Conservation (phyloP, 352 stramenopile genomes). For the Pythium aquatile region DNA sequence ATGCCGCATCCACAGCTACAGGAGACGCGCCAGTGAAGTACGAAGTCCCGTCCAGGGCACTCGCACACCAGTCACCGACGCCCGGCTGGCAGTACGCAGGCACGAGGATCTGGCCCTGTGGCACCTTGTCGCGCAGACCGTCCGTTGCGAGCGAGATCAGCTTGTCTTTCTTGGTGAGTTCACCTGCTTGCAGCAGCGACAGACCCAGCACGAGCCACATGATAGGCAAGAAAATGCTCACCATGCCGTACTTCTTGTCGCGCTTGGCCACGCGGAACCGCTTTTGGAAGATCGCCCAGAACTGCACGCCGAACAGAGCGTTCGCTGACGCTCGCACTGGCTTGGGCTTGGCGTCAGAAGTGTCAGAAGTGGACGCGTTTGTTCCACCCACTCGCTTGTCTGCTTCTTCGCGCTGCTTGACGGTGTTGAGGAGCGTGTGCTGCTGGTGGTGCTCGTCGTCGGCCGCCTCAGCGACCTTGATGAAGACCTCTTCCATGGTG, state of each 20-base stretch:
- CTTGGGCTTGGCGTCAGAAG: too few relatives aligned
- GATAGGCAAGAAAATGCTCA: constrained; percentile 53
- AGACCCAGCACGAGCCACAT: constrained; percentile 58
- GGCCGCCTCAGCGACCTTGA: constrained; percentile 53
- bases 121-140: constrained; percentile 3
- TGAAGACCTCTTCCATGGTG: constrained; percentile 97
- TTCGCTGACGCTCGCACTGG: background rate
- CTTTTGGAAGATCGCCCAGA: constrained; percentile 55
- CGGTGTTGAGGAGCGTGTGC: too few relatives aligned
- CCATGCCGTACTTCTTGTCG: constrained; percentile 59
- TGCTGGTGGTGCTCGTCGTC: constrained; percentile 19
- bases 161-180: constrained; percentile 39
- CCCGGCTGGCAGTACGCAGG: constrained; percentile 17
- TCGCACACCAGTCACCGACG: constrained; percentile 19
- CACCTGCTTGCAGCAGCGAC: constrained; percentile 38
- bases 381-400: too few relatives aligned
- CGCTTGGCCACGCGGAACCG: constrained; percentile 58
- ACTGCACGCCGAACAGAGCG: constrained; percentile 27
- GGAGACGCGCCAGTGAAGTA: constrained; percentile 14
- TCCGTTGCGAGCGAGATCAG: constrained; percentile 33
- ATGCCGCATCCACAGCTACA: background rate
- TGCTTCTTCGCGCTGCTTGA: too few relatives aligned
- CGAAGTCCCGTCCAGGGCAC: background rate
- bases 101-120: constrained; percentile 8
- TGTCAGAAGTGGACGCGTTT: too few relatives aligned